Conservation (phyloP, 768 basidiomycete species). For the Coprinellus aureogranulatus region DNA sequence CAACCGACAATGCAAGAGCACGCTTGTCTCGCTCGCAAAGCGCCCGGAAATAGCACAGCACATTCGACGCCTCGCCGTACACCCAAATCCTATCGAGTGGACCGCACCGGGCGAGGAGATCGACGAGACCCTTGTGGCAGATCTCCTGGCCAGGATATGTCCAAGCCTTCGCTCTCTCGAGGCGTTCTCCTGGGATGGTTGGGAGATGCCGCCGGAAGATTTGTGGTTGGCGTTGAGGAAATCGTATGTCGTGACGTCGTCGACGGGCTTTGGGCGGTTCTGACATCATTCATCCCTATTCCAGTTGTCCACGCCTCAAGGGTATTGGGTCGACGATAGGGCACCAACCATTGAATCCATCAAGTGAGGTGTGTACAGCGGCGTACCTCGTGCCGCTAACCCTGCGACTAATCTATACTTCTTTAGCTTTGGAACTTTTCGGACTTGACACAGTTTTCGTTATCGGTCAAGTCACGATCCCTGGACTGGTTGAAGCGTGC, state of each 20-base stretch:
- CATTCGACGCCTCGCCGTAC: slow-evolving; percentile 27
- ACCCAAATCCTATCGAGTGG: slow-evolving; percentile 33
- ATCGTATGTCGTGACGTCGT: slow-evolving; percentile 21
- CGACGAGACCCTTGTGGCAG: slow-evolving; percentile 28
- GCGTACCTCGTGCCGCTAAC: neutral
- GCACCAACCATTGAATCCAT: slow-evolving; percentile 27
- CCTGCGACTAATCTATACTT: slow-evolving; percentile 1
- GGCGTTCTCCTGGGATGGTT: slow-evolving; percentile 36
- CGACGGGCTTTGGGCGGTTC: slow-evolving; percentile 2
- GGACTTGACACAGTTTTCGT: slow-evolving; percentile 30
- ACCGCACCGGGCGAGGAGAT: slow-evolving; percentile 30
- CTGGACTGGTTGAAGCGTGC: slow-evolving; percentile 35
- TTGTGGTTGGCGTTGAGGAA: slow-evolving; percentile 33
- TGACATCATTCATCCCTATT: slow-evolving; percentile 5
- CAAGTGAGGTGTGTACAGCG: slow-evolving; percentile 30
- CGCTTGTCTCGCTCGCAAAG: slow-evolving; percentile 48
- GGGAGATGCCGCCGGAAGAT: slow-evolving; percentile 33
- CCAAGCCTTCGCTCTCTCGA: slow-evolving; percentile 21
- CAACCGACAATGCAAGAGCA: slow-evolving; percentile 31
- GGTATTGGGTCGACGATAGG: slow-evolving; percentile 35
- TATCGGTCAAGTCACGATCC: slow-evolving; percentile 34
- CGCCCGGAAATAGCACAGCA: slow-evolving; percentile 27
- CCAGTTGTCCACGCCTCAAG: slow-evolving; percentile 33
- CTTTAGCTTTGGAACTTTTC: slow-evolving; percentile 35
- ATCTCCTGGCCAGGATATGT: slow-evolving; percentile 27